Conservation (phyloP, 2,329 filamentous ascomycete species). For the Calonectria leucothoes region DNA sequence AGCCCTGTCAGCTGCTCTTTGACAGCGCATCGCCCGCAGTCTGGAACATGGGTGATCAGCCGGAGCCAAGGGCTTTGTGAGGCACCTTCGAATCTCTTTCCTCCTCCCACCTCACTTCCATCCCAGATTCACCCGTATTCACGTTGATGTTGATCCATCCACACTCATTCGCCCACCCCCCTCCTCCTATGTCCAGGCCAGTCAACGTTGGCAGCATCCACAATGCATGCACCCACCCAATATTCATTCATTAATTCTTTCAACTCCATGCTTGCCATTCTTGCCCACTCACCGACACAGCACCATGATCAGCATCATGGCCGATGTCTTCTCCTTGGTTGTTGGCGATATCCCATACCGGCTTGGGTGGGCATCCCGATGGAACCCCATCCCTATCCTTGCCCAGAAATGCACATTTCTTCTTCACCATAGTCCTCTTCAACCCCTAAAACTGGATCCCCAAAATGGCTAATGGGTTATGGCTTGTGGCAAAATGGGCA, state of each 20-base stretch:
- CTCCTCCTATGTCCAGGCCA: neutral
- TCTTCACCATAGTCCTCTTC: slow-evolving; percentile 9
- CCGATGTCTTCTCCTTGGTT: neutral
- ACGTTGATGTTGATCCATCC: neutral
- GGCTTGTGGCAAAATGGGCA: slow-evolving; percentile 25
- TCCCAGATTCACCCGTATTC: neutral
- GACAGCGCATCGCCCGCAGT: slow-evolving; percentile 16
- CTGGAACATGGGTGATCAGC: neutral
- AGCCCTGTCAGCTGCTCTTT: slow-evolving; percentile 16
- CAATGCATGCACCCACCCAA: neutral
- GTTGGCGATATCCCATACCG: slow-evolving; percentile 11
- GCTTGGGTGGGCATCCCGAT: neutral
- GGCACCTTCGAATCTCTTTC: neutral
- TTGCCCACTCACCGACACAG: neutral
- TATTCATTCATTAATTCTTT: slow-evolving; percentile 1
- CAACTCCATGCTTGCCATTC: neutral
- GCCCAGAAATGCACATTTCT: slow-evolving; percentile 5
- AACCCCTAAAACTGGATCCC: slow-evolving; percentile 29
- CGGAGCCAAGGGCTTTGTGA: neutral
- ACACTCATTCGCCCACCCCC: slow-evolving; percentile 16
- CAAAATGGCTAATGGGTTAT: slow-evolving; percentile 6
- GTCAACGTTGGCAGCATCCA: neutral
- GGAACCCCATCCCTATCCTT: slow-evolving; percentile 2
- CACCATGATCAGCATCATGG: neutral
- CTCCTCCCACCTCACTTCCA: neutral